Evolutionary conservation across 2,329 filamentous ascomycete genomes (phyloP).

Genomic region (Fusarium verrucosum): DNA sequence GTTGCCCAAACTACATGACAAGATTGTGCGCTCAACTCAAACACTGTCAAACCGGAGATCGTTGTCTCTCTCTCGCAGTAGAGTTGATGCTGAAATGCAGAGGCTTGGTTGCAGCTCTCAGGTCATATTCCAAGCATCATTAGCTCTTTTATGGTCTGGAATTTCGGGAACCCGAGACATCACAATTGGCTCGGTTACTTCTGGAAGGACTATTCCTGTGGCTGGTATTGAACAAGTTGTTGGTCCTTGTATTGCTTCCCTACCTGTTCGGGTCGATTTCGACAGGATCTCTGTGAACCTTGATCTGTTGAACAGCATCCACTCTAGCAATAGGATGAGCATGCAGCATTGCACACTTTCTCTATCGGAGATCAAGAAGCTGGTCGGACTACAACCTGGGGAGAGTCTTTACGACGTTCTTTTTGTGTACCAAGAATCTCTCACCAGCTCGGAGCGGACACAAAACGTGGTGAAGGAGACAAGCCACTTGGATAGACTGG

Average conservation of each 20-base stretch:
- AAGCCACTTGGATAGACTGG: constrained; percentile 74
- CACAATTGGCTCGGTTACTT: constrained; percentile 81
- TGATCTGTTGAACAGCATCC: constrained; percentile 71
- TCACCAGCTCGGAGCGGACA: constrained; percentile 51
- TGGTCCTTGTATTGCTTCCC: constrained; percentile 80
- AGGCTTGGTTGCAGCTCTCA: constrained; percentile 67
- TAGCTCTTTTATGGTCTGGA: constrained; percentile 71
- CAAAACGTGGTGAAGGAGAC: constrained; percentile 59
- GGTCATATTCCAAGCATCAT: constrained; percentile 77
- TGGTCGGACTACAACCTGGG: constrained; percentile 62
- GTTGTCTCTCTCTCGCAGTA: constrained; percentile 28
- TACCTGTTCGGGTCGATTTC: constrained; percentile 75
- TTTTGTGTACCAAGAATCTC: constrained; percentile 85
- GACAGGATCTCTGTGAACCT: constrained; percentile 58
- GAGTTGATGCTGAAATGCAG: constrained; percentile 49
- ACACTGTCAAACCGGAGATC: constrained; percentile 20
- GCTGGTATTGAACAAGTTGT: constrained; percentile 75
- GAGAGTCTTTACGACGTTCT: constrained; percentile 77
- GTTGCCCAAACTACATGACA: constrained; percentile 61
- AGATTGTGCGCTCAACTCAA: constrained; percentile 39
- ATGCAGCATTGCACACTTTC: constrained; percentile 72
- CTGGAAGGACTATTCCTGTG: constrained; percentile 80
- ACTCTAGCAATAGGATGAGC: constrained; percentile 71
- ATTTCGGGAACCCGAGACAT: constrained; percentile 74
- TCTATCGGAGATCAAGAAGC: constrained; percentile 74